phyloP scores from a whole-genome alignment of 164 flowering plant species.

The Berberis vulgaris region DNA sequence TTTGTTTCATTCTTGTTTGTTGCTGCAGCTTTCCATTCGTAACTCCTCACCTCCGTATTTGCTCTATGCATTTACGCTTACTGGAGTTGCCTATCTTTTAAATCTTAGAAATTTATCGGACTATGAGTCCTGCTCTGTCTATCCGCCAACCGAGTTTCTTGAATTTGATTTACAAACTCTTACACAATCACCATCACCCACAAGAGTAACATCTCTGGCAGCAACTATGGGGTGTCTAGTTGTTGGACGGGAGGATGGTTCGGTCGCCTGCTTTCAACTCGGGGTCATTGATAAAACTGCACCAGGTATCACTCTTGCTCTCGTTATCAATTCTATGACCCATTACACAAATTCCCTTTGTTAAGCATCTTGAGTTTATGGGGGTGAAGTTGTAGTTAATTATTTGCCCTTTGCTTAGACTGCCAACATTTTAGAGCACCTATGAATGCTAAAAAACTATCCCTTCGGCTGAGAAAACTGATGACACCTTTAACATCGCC shows the following conservation, averaged over 20 bases:
- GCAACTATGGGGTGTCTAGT: slow-evolving; percentile 49
- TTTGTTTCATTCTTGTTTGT: background rate
- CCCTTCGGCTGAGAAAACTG: too few relatives aligned
- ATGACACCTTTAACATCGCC: too few relatives aligned
- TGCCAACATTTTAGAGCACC: too few relatives aligned
- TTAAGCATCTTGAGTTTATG: background rate
- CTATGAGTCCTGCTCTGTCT: slow-evolving; percentile 36
- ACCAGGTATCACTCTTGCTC: slow-evolving; percentile 34
- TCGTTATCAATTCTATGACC: background rate
- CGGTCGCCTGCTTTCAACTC: slow-evolving; percentile 49
- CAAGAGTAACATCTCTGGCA: slow-evolving; percentile 35
- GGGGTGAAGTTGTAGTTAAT: too few relatives aligned
- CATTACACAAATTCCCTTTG: background rate
- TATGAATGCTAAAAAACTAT: too few relatives aligned
- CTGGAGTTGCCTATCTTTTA: slow-evolving; percentile 60
- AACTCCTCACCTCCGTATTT: slow-evolving; percentile 16
- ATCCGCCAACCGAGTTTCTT: slow-evolving; percentile 32
- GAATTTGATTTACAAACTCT: slow-evolving; percentile 31
- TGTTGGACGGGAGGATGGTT: slow-evolving; percentile 65
- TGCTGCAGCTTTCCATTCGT: slow-evolving; percentile 22
- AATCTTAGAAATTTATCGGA: slow-evolving; percentile 25
- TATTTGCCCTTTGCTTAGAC: too few relatives aligned
- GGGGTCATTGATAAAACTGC: slow-evolving; percentile 35
- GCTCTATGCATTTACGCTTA: slow-evolving; percentile 50
- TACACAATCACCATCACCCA: slow-evolving; percentile 15